Percentiles rank a stretch among this genome's conserved stretches.
phyloP scores from a whole-genome alignment of 2,329 filamentous ascomycete genomes.

The Penicillium olsonii region DNA sequence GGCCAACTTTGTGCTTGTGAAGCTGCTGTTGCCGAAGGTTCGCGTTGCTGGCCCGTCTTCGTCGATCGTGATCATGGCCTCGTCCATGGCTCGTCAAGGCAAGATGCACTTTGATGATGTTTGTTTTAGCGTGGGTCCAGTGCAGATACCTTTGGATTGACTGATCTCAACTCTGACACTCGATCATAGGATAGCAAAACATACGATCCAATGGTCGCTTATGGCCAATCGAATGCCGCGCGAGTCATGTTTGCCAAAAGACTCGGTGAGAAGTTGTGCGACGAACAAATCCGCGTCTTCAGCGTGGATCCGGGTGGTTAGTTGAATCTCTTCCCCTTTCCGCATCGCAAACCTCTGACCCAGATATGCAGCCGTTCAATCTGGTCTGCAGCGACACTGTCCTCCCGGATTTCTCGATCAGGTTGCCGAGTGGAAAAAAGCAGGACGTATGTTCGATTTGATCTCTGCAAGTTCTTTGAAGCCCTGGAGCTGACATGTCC shows the following conservation, averaged over 20 bases:
- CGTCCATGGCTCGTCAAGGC: constrained; percentile 26
- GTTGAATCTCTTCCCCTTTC: background rate
- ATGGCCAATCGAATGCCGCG: constrained; percentile 56
- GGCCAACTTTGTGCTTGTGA: constrained; percentile 51
- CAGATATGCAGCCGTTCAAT: constrained; percentile 8
- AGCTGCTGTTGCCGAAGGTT: constrained; percentile 48
- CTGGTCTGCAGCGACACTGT: constrained; percentile 17
- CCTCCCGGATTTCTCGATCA: constrained; percentile 5
- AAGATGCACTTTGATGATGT: constrained; percentile 48
- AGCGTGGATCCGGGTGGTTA: constrained; percentile 46
- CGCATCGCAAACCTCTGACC: background rate
- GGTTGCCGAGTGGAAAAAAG: constrained; percentile 10
- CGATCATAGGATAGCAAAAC: constrained; percentile 34
- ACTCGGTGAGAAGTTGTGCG: constrained; percentile 39
- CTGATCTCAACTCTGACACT: background rate
- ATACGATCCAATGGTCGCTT: constrained; percentile 48
- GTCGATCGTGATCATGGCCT: constrained; percentile 36
- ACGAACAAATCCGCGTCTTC: constrained; percentile 39
- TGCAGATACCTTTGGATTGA: background rate
- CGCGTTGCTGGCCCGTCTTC: constrained; percentile 42
- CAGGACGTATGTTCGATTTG: constrained; percentile 7
- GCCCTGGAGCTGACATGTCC: background rate
- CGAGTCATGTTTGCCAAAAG: constrained; percentile 50
- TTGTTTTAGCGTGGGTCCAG: constrained; percentile 33
- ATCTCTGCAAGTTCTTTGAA: background rate